These are phyloP conservation scores for Xylariaceae sp. DNA, from an alignment of 2,329 filamentous ascomycete species.

Conservation along the genomic window DNA sequence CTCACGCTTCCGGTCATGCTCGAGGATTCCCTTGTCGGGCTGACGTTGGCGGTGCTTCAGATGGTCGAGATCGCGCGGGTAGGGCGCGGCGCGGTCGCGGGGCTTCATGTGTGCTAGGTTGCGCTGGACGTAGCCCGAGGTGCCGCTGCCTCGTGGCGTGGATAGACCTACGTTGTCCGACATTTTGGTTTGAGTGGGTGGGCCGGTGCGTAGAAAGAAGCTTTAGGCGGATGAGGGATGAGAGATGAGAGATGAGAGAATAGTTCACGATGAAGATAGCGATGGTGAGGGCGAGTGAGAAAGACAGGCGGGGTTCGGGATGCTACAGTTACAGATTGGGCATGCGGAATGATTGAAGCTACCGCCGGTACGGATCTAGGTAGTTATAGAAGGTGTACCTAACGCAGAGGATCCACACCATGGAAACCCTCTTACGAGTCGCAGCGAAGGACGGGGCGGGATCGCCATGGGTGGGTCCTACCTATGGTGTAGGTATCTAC, in stretches of 20 bases:
- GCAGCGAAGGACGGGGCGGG: no score
- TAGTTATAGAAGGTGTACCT: not conserved
- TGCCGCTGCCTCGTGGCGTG: constrained; percentile 90
- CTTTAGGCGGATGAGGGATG: not conserved
- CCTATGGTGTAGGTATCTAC: no score
- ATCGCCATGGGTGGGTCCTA: no score
- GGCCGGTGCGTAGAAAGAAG: not conserved
- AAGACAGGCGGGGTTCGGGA: no score
- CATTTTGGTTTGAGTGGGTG: constrained; percentile 47
- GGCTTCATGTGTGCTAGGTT: constrained; percentile 85
- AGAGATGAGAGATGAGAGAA: not conserved
- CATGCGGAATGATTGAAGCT: no score
- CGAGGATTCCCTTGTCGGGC: constrained; percentile 86
- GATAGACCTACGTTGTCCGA: constrained; percentile 95
- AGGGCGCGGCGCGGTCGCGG: constrained; percentile 76
- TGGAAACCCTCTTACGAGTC: no score
- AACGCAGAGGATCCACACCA: no score
- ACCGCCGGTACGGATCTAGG: not conserved
- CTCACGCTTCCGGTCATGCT: constrained; percentile 86
- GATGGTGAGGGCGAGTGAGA: not conserved
- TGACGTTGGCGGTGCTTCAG: constrained; percentile 72
- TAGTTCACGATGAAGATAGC: not conserved
- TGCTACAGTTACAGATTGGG: no score
- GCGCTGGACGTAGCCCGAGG: constrained; percentile 94
- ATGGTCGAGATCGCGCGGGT: constrained; percentile 59